A percentile compares a stretch with the other conserved stretches of the same genome.
Evolutionary conservation across 768 basidiomycete species (phyloP).

Genomic region (Rhizopogon roseolus): DNA sequence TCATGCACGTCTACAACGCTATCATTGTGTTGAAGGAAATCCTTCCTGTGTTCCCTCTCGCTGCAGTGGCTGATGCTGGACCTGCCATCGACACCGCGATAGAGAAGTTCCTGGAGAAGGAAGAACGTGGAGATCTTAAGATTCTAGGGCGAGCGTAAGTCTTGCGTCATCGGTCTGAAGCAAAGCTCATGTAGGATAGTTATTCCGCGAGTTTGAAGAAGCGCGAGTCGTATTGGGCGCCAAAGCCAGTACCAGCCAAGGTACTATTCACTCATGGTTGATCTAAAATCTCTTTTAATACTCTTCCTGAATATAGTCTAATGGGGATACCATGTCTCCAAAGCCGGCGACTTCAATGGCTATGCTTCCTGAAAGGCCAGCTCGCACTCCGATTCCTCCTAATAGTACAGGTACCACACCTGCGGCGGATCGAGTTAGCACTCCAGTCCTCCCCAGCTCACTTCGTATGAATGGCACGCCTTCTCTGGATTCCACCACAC

Average conservation of each 20-base stretch:
- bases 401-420: slow-evolving; percentile 32
- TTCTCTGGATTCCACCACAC: slow-evolving; percentile 26
- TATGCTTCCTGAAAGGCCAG: slow-evolving; percentile 19
- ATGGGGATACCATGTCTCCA: slow-evolving; percentile 23
- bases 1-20: slow-evolving; percentile 98
- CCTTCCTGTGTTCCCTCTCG: slow-evolving; percentile 81
- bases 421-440: slow-evolving; percentile 28
- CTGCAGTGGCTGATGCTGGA: slow-evolving; percentile 53
- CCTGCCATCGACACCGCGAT: slow-evolving; percentile 54
- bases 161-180: background rate
- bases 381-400: slow-evolving; percentile 27
- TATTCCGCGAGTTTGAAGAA: slow-evolving; percentile 76
- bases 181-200: slow-evolving; percentile 28
- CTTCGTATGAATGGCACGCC: slow-evolving; percentile 35
- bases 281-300: background rate
- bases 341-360: slow-evolving; percentile 27
- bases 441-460: slow-evolving; percentile 47
- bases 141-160: slow-evolving; percentile 73
- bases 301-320: slow-evolving; percentile 12
- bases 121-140: slow-evolving; percentile 82
- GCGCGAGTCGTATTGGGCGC: slow-evolving; percentile 55
- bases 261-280: slow-evolving; percentile 14
- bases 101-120: slow-evolving; percentile 62
- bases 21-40: slow-evolving; percentile 92
- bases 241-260: slow-evolving; percentile 26